phyloP scores from a whole-genome alignment of 2,329 filamentous ascomycete genomes.

The Alternaria brassicae region DNA sequence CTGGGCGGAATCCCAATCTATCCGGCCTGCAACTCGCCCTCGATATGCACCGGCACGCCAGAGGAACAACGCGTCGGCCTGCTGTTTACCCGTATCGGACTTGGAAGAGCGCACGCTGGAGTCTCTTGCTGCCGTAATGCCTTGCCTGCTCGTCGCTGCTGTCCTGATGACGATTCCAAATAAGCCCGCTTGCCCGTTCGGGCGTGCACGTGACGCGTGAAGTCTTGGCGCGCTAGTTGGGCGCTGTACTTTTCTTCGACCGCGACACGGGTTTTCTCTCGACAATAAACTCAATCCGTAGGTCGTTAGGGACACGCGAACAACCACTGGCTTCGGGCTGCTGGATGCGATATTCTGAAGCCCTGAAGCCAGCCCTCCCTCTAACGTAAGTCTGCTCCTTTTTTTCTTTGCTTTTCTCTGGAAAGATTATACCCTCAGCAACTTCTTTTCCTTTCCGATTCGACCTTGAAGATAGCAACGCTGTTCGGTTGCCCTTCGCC shows the following conservation, averaged over 20 bases:
- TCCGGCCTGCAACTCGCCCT: conserved; percentile 10
- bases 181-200: conserved; percentile 13
- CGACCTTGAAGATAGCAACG: conserved; percentile 81
- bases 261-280: conserved; percentile 19
- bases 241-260: conserved; percentile 31
- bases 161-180: conserved; percentile 20
- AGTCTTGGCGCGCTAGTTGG: conserved; percentile 26
- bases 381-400: conserved; percentile 13
- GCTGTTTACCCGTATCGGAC: background rate
- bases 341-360: conserved; percentile 2
- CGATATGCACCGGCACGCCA: conserved; percentile 2
- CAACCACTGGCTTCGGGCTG: conserved; percentile 13
- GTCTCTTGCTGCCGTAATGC: background rate
- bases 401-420: conserved; percentile 28
- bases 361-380: conserved; percentile 8
- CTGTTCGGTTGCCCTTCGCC: conserved; percentile 69
- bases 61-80: background rate
- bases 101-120: background rate
- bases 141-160: background rate
- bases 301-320: background rate
- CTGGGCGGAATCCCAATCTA: conserved; percentile 29
- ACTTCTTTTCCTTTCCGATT: conserved; percentile 91
- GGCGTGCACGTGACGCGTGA: conserved; percentile 12
- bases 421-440: conserved; percentile 76
- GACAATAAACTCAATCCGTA: background rate